A percentile compares a stretch with the other conserved stretches of the same genome.
Evolutionary conservation across 2,329 filamentous ascomycete genomes (phyloP).

Genomic region (Aspergillus sp.): DNA sequence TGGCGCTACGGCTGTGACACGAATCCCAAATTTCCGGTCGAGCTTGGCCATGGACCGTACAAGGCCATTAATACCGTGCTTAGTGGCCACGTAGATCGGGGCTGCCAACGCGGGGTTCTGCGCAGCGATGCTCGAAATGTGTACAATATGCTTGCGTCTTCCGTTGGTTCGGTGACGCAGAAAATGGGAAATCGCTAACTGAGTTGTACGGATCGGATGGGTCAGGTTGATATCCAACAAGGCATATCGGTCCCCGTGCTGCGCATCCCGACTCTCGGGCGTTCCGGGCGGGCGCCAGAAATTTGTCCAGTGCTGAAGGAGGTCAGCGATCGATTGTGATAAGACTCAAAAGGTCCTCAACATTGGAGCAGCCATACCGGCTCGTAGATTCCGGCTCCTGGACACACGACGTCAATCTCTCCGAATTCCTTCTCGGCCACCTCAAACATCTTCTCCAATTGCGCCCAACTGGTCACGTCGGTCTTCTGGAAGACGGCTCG

Average conservation of each 20-base stretch:
- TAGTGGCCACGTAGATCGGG: constrained; percentile 51
- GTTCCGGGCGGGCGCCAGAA: constrained; percentile 52
- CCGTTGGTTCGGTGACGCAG: constrained; percentile 31
- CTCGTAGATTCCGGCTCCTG: constrained; percentile 48
- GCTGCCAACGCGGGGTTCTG: constrained; percentile 39
- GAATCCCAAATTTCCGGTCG: constrained; percentile 51
- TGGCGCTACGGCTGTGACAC: constrained; percentile 61
- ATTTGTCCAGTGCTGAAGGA: constrained; percentile 45
- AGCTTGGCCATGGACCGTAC: constrained; percentile 52
- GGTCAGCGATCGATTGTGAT: background rate
- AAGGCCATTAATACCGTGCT: constrained; percentile 51
- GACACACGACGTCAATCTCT: constrained; percentile 47
- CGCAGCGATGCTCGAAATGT: constrained; percentile 51
- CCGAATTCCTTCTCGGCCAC: constrained; percentile 51
- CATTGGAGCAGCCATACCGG: constrained; percentile 30
- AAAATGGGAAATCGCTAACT: constrained; percentile 52
- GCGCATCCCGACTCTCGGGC: constrained; percentile 42
- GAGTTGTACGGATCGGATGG: constrained; percentile 53
- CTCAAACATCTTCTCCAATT: constrained; percentile 51
- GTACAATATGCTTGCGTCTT: constrained; percentile 44
- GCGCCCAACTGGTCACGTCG: constrained; percentile 51
- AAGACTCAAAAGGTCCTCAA: background rate
- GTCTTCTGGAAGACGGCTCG: constrained; percentile 47
- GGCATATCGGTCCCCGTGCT: constrained; percentile 43
- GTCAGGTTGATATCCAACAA: constrained; percentile 52